These are phyloP conservation scores for Catenaria anguillulae DNA, from an alignment of 371 early-diverging fungal species.

Conservation along the genomic window DNA sequence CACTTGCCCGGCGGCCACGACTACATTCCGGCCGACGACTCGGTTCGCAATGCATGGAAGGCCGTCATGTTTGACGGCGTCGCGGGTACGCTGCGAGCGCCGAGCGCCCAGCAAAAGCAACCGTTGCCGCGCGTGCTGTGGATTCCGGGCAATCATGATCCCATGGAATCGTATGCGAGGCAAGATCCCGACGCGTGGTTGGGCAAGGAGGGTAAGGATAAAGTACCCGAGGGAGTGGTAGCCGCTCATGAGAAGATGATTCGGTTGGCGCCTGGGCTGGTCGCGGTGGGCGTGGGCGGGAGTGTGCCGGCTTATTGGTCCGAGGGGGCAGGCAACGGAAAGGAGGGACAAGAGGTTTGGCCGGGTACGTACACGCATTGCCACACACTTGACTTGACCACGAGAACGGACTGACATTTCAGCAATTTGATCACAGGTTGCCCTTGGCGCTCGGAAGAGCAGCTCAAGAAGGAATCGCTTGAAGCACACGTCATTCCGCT, in stretches of 20 bases:
- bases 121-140: neutral
- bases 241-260: neutral
- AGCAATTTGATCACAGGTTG: neutral
- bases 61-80: neutral
- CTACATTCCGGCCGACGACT: neutral
- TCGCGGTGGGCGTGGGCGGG: neutral
- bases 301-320: neutral
- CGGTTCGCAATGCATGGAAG: neutral
- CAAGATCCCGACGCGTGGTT: neutral
- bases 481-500: neutral
- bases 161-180: neutral
- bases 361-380: neutral
- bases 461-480: neutral
- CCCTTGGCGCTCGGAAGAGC: neutral
- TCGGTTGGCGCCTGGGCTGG: neutral
- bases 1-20: neutral
- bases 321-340: no score
- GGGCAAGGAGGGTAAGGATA: neutral
- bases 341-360: neutral
- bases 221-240: neutral
- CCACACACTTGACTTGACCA: neutral
- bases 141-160: constrained; percentile 6
- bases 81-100: neutral
- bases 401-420: neutral
- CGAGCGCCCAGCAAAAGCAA: no score